Conservation (phyloP, 148 eudicot genomes). For the Cornus florida region DNA sequence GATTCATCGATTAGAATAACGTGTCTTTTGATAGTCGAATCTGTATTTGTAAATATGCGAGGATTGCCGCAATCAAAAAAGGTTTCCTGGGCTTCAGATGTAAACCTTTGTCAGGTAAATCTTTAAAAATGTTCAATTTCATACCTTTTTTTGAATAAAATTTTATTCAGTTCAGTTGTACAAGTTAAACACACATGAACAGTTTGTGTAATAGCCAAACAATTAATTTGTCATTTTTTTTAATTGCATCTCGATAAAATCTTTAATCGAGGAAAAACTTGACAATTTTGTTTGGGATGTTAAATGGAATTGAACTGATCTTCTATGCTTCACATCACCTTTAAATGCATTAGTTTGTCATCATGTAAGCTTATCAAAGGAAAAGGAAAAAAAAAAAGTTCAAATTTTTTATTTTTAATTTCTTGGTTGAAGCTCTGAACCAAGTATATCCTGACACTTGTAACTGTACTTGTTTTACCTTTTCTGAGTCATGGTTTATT, state of each 20-base stretch:
- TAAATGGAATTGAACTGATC: neutral
- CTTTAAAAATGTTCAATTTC: constrained; percentile 2
- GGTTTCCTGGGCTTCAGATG: constrained; percentile 75
- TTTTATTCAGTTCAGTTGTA: neutral
- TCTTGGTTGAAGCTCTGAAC: no score
- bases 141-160: neutral
- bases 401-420: no score
- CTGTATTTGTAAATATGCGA: constrained; percentile 47
- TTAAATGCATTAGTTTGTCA: neutral
- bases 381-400: neutral
- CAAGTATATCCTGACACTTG: no score
- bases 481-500: neutral
- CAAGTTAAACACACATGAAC: neutral
- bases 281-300: neutral
- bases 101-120: constrained; percentile 78
- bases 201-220: neutral
- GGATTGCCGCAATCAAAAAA: constrained; percentile 69
- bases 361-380: neutral
- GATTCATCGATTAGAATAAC: neutral
- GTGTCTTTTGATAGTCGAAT: constrained; percentile 12
- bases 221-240: neutral
- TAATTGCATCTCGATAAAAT: neutral
- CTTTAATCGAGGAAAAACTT: neutral
- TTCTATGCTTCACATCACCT: neutral
- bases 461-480: neutral